Evolutionary conservation across 805 yeast genomes (phyloP), one percentile per base, ranked within the genome.

Genomic region (Yamadazyma paraphyllophila): DNA sequence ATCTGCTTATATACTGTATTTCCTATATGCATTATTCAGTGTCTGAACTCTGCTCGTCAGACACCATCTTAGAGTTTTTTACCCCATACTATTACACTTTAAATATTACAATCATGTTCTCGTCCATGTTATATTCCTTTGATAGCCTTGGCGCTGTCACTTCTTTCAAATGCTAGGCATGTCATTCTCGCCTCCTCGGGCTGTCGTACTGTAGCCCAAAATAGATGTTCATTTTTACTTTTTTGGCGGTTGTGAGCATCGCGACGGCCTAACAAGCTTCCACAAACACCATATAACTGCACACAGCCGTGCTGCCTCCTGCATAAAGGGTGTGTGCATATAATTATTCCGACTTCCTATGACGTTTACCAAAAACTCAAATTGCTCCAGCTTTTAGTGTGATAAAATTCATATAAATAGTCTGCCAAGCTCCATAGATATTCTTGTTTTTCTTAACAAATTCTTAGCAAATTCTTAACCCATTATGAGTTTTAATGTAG

Each of bases 401-500:
- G 14, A 20, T 14, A 25, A 26, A 20, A 26, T 20, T 13, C 13
- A 25, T 37, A 42, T 36, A 42, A 41, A 41, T 41, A 41, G 27
- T 13, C 10, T 37, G 29, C 31, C 30, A 41, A 36, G 40, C 30
- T 36, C 27, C 40, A 5, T 24, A 24, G 4, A 31, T 3, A 6
- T 20, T 20, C 24, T 6, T 4, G 6, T 20, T 20, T 20, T 43
- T 37, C 46, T 34, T 32, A 32, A 32, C 6, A 15, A 12, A 31
- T 37, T 43, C 36, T 37, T 31, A 31, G 27, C 12, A 16, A 30
- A 25, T 36, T 36, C 36, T 36, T 42, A 16, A 20, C 27, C 12
- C 43, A 44, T 24, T 29, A 48, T 51, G 54, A 35, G 47, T 40
- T 51, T 20, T 38, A 39, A 39, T 26, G 13, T 43, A 11, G 36